Conservation (phyloP, 768 basidiomycete genomes). For the Scleroderma bovista region DNA sequence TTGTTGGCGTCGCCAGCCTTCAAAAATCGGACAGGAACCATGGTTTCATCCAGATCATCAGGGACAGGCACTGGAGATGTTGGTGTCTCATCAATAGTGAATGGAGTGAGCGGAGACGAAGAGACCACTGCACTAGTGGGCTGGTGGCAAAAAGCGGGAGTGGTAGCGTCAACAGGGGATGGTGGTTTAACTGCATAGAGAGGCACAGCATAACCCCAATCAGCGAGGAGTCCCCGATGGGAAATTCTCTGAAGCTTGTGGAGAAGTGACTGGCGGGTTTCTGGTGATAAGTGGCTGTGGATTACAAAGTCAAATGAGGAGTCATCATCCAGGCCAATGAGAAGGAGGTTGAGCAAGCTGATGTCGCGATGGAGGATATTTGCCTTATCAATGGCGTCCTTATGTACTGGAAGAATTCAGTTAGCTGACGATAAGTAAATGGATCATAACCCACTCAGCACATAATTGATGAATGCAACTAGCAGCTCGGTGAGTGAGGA, state of each 20-base stretch:
- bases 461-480: constrained; percentile 1
- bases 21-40: too few species aligned
- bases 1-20: too few species aligned
- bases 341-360: constrained; percentile 6
- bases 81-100: too few species aligned
- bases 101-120: too few species aligned
- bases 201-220: constrained; percentile 6
- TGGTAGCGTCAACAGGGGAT: too few species aligned
- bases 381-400: not conserved
- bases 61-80: not conserved
- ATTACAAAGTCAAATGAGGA: not conserved
- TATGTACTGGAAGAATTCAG: not conserved
- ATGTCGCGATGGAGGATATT: constrained; percentile 2
- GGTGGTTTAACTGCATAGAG: not conserved
- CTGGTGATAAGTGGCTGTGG: not conserved
- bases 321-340: not conserved
- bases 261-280: not conserved
- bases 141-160: too few species aligned
- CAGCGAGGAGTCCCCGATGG: not conserved
- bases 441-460: not conserved
- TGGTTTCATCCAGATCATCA: too few species aligned
- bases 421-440: not conserved
- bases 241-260: not conserved
- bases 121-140: not conserved
- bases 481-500: constrained; percentile 1